These are phyloP conservation scores for Hansenula anomala DNA, from an alignment of 1,139 yeast species.

Conservation along the genomic window DNA sequence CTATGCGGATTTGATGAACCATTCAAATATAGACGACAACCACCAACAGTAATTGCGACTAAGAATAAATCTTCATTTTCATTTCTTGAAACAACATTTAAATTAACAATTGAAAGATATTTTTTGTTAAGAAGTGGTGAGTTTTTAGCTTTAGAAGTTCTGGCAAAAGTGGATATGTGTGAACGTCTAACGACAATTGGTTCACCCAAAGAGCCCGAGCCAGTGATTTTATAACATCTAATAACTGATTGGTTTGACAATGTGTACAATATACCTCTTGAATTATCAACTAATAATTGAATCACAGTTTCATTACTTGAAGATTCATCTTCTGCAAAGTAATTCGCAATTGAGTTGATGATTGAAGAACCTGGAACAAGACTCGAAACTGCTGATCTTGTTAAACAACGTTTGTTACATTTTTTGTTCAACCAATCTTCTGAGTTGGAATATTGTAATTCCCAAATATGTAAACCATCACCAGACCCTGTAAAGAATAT, in stretches of 20 bases:
- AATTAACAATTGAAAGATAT: constrained; percentile 48
- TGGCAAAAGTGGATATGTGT: constrained; percentile 48
- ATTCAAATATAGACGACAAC: constrained; percentile 73
- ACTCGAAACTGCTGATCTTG: constrained; percentile 60
- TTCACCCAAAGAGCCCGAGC: constrained; percentile 32
- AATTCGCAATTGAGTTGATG: constrained; percentile 29
- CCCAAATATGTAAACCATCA: constrained; percentile 83
- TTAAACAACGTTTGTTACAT: constrained; percentile 76
- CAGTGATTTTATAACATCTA: constrained; percentile 61
- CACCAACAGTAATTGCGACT: constrained; percentile 82
- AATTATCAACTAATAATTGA: constrained; percentile 69
- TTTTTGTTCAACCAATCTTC: constrained; percentile 86
- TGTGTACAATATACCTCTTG: constrained; percentile 74
- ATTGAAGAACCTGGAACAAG: constrained; percentile 47
- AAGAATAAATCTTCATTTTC: constrained; percentile 73
- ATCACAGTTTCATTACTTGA: constrained; percentile 32
- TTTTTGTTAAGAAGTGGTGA: constrained; percentile 33
- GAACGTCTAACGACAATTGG: constrained; percentile 30
- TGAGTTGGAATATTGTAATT: constrained; percentile 75
- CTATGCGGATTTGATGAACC: constrained; percentile 35
- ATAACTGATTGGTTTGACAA: constrained; percentile 81
- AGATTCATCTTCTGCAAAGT: constrained; percentile 23
- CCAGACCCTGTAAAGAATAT: constrained; percentile 76
- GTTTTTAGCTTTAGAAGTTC: constrained; percentile 44
- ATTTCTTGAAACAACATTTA: constrained; percentile 53